Evolutionary conservation across 2,329 filamentous ascomycete genomes (phyloP).

Genomic region (Microascus cirrosus): DNA sequence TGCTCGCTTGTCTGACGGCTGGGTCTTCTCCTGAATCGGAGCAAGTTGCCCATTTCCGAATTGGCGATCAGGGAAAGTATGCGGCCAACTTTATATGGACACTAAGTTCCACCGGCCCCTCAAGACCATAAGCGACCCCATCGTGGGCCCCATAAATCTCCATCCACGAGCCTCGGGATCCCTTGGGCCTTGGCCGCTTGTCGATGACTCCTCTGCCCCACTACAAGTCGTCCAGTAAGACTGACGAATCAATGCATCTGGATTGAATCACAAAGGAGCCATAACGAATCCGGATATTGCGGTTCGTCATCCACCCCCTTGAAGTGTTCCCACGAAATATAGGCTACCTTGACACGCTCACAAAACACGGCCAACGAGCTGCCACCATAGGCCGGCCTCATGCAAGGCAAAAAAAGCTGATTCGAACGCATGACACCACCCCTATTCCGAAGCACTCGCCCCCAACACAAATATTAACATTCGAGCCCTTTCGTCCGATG

Average conservation of each 20-base stretch:
- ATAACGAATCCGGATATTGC: not conserved
- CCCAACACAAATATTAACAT: not conserved
- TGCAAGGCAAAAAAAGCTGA: not conserved
- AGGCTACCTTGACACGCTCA: not conserved
- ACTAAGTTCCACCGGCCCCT: not conserved
- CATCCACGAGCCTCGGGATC: not conserved
- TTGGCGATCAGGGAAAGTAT: not conserved
- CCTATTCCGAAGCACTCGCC: not conserved
- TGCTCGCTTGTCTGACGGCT: not conserved
- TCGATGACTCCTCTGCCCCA: not conserved
- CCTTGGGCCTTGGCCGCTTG: not conserved
- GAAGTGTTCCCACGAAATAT: not conserved
- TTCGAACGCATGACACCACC: not conserved
- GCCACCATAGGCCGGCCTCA: not conserved
- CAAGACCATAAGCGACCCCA: not conserved
- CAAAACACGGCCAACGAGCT: no score
- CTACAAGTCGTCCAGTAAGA: not conserved
- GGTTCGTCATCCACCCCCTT: not conserved
- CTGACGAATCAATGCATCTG: not conserved
- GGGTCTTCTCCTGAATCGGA: not conserved
- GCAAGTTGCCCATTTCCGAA: not conserved
- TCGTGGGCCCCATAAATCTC: not conserved
- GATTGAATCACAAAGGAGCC: not conserved
- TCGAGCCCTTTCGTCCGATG: not conserved
- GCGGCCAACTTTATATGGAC: not conserved